Evolutionary conservation across 495 filamentous ascomycete genomes (phyloP).

Genomic region (Aeminium ludgeri): DNA sequence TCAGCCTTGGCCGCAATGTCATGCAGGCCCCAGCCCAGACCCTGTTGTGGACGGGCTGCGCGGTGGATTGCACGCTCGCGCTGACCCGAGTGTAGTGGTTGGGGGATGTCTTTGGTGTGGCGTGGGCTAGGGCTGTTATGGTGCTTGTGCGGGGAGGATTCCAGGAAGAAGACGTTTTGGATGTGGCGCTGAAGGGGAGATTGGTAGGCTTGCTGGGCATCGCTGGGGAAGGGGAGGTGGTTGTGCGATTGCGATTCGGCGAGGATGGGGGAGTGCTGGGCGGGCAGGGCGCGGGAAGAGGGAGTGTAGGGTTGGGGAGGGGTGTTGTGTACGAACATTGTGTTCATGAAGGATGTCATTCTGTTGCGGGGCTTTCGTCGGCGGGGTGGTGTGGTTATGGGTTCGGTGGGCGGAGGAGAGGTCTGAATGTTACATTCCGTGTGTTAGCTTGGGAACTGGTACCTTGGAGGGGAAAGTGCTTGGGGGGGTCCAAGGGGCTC

Average conservation of each 20-base stretch:
- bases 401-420: not conserved
- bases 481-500: no score
- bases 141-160: not conserved
- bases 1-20: conserved; percentile 11
- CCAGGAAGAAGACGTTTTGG: conserved; percentile 8
- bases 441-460: conserved; percentile 22
- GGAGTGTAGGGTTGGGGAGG: conserved; percentile 23
- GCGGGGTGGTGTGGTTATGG: conserved; percentile 1
- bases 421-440: conserved; percentile 21
- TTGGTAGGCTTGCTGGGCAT: conserved; percentile 11
- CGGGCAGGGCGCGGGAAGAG: conserved; percentile 22
- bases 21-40: conserved; percentile 6
- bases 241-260: conserved; percentile 21
- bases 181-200: conserved; percentile 14
- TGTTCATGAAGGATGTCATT: conserved; percentile 54
- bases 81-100: not conserved
- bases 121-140: not conserved
- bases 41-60: not conserved
- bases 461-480: no score
- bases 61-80: conserved; percentile 8
- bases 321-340: conserved; percentile 43
- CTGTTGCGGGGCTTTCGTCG: conserved; percentile 8
- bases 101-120: no score
- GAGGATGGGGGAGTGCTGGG: conserved; percentile 21
- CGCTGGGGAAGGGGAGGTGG: conserved; percentile 10